A percentile compares a stretch with the other conserved stretches of the same genome.
Evolutionary conservation across 306 rosid species (phyloP).

Genomic region (Morella rubra): DNA sequence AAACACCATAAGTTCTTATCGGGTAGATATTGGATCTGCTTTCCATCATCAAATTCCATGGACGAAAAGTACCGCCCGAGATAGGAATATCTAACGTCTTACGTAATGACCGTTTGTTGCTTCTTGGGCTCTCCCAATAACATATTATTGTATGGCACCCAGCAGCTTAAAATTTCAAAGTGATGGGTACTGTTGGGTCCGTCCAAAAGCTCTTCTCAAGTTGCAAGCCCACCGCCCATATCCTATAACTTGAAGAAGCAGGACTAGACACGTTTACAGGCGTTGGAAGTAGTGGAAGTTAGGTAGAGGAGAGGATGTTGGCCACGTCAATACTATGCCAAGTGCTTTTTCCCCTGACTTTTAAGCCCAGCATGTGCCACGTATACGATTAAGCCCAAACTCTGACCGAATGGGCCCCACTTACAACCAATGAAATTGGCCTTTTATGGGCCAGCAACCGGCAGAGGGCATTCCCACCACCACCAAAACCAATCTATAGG

Average conservation of each 20-base stretch:
- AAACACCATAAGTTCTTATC: not conserved
- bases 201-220: not conserved
- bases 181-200: not conserved
- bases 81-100: not conserved
- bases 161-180: not conserved
- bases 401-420: not conserved
- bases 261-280: not conserved
- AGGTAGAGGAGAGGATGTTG: not conserved
- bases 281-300: not conserved
- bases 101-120: not conserved
- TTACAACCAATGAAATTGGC: not conserved
- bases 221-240: not conserved
- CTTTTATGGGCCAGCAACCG: not conserved
- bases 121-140: not conserved
- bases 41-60: too few relatives aligned
- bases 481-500: not conserved
- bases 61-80: not conserved
- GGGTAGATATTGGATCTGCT: not conserved
- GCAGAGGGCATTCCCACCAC: slow-evolving; percentile 2
- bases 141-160: not conserved
- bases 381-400: not conserved
- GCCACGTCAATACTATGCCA: not conserved
- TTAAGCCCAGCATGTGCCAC: not conserved
- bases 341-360: not conserved
- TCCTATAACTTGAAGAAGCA: not conserved